These are phyloP conservation scores for Stentor coeruleus DNA, from an alignment of 73 alveolate species.

Conservation along the genomic window DNA sequence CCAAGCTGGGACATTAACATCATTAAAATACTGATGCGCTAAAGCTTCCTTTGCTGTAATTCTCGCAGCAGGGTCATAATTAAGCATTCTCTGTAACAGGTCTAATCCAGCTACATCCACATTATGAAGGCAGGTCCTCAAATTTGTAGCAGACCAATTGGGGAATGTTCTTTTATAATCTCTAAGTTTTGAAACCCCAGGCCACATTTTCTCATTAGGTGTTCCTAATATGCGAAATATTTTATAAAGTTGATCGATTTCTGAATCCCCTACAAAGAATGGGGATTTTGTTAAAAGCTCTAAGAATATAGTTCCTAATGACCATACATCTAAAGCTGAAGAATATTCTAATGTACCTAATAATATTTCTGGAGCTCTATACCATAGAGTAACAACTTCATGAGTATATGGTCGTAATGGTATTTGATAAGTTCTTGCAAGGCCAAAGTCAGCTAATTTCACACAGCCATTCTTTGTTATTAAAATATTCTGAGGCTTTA, in stretches of 20 bases:
- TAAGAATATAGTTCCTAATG: conserved; percentile 91
- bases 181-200: conserved; percentile 56
- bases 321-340: conserved; percentile 92
- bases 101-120: conserved; percentile 22
- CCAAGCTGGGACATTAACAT: neutral
- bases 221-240: conserved; percentile 75
- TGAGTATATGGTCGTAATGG: conserved; percentile 78
- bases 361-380: conserved; percentile 94
- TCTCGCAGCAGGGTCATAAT: neutral
- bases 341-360: conserved; percentile 75
- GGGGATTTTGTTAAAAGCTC: conserved; percentile 84
- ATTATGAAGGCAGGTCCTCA: neutral
- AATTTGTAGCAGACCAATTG: conserved; percentile 35
- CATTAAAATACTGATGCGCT: neutral
- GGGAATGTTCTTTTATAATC: conserved; percentile 76
- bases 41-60: conserved; percentile 12
- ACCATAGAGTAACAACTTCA: conserved; percentile 91
- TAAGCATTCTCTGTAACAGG: conserved; percentile 4
- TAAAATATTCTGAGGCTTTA: conserved; percentile 86
- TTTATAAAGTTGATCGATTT: conserved; percentile 83
- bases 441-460: conserved; percentile 86
- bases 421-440: conserved; percentile 62
- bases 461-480: conserved; percentile 42
- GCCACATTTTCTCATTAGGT: conserved; percentile 84
- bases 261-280: conserved; percentile 81